A percentile compares a stretch with the other conserved stretches of the same genome.
These are phyloP conservation scores for Lepidopterella palustris DNA, from an alignment of 495 filamentous ascomycete species.

Conservation along the genomic window DNA sequence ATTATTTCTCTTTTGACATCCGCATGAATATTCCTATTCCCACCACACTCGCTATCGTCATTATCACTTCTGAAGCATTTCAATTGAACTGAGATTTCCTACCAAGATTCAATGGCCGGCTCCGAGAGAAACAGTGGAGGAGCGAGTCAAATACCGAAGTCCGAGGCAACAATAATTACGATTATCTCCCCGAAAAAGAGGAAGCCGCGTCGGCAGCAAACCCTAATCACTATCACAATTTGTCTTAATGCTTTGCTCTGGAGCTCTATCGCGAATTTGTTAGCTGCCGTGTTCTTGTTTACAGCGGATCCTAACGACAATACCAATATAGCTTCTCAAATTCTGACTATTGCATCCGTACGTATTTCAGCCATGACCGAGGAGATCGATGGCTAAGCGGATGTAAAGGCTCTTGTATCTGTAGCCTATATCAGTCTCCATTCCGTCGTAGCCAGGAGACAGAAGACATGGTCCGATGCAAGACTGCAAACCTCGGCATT, in stretches of 20 bases:
- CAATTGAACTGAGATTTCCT: conserved; percentile 3
- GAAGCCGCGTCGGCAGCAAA: conserved; percentile 16
- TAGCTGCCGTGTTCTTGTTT: conserved; percentile 17
- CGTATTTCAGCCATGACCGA: background rate
- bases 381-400: background rate
- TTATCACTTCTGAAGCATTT: background rate
- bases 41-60: background rate
- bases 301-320: conserved; percentile 13
- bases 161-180: conserved; percentile 7
- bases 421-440: conserved; percentile 25
- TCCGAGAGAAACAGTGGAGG: conserved; percentile 14
- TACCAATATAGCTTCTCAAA: conserved; percentile 12
- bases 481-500: conserved; percentile 13
- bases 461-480: conserved; percentile 23
- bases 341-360: conserved; percentile 26
- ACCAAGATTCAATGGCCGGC: conserved; percentile 19
- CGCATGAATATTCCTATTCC: background rate
- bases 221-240: conserved; percentile 19
- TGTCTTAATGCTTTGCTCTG: conserved; percentile 26
- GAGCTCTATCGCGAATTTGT: conserved; percentile 17
- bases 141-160: conserved; percentile 19
- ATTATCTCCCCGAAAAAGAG: conserved; percentile 13
- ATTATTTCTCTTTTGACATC: conserved; percentile 6
- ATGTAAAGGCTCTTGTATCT: conserved; percentile 18
- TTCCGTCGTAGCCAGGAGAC: conserved; percentile 23